Evolutionary conservation across 495 filamentous ascomycete genomes (phyloP).

Genomic region (Coniosporium apollinis): DNA sequence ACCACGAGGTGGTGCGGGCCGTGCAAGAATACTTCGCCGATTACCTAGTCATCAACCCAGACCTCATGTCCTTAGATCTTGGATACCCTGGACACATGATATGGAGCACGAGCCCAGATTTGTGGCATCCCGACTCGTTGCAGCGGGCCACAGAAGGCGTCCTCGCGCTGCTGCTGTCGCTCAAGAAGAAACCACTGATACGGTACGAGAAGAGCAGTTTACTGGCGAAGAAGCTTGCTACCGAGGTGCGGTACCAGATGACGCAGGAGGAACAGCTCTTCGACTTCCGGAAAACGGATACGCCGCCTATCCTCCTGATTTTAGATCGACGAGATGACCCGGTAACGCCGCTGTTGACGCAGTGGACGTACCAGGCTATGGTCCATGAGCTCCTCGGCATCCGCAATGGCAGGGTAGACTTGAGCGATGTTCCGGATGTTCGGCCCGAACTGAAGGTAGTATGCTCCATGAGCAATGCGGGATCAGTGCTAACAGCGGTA

Average conservation of each 20-base stretch:
- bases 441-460: slow-evolving; percentile 61
- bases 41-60: slow-evolving; percentile 86
- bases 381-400: slow-evolving; percentile 93
- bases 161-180: slow-evolving; percentile 60
- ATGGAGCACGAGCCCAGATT: slow-evolving; percentile 59
- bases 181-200: slow-evolving; percentile 94
- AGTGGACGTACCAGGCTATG: slow-evolving; percentile 99
- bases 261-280: slow-evolving; percentile 95
- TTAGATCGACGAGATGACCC: slow-evolving; percentile 89
- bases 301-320: slow-evolving; percentile 79
- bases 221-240: slow-evolving; percentile 79
- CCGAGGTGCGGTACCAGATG: slow-evolving; percentile 78
- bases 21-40: slow-evolving; percentile 95
- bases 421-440: slow-evolving; percentile 75
- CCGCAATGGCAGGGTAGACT: slow-evolving; percentile 75
- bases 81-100: slow-evolving; percentile 57
- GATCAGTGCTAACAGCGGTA: slow-evolving; percentile 1
- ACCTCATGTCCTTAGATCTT: slow-evolving; percentile 71
- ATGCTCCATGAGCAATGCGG: too few relatives aligned
- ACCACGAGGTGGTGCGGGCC: slow-evolving; percentile 83
- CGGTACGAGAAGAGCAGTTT: slow-evolving; percentile 86
- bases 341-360: slow-evolving; percentile 83
- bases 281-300: slow-evolving; percentile 90
- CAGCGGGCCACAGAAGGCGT: slow-evolving; percentile 73
- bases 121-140: slow-evolving; percentile 78